These are phyloP conservation scores for Pseudomicrostroma phylloplanum DNA, from an alignment of 1,284 basidiomycete genomes.

Conservation along the genomic window DNA sequence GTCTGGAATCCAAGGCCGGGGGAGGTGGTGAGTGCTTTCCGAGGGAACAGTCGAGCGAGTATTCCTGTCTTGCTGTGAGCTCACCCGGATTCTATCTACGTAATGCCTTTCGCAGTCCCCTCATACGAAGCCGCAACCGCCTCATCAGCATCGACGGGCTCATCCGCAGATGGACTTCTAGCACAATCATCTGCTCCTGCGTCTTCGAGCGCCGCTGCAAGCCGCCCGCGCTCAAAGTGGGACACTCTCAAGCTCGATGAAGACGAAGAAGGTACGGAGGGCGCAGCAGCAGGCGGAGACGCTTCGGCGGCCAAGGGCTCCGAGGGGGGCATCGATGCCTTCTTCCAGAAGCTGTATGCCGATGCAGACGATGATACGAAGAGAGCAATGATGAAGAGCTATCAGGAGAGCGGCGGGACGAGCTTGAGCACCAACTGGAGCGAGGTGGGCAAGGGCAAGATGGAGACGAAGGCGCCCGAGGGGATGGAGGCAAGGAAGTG, in stretches of 20 bases:
- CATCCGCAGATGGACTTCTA: neutral
- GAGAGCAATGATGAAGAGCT: constrained; percentile 47
- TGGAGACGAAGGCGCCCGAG: constrained; percentile 30
- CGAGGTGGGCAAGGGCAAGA: constrained; percentile 33
- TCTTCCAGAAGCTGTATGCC: constrained; percentile 47
- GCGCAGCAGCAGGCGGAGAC: neutral
- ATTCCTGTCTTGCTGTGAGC: neutral
- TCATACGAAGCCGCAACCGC: neutral
- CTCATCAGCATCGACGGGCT: neutral
- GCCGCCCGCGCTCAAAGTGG: constrained; percentile 35
- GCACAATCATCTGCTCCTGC: neutral
- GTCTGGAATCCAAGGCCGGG: neutral
- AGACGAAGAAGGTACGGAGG: constrained; percentile 8
- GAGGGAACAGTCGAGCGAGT: neutral
- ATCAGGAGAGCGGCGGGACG: constrained; percentile 45
- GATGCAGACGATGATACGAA: constrained; percentile 46
- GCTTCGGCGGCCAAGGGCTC: constrained; percentile 12
- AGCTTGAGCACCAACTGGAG: constrained; percentile 46
- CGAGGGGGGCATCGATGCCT: constrained; percentile 35
- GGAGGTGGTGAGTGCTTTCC: neutral
- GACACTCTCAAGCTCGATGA: constrained; percentile 34
- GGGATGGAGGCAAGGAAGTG: constrained; percentile 45
- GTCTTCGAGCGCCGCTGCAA: neutral
- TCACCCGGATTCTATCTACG: neutral
- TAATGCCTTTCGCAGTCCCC: neutral